These are phyloP conservation scores for Botrytis deweyae DNA, from an alignment of 2,329 filamentous ascomycete genomes.

Conservation along the genomic window DNA sequence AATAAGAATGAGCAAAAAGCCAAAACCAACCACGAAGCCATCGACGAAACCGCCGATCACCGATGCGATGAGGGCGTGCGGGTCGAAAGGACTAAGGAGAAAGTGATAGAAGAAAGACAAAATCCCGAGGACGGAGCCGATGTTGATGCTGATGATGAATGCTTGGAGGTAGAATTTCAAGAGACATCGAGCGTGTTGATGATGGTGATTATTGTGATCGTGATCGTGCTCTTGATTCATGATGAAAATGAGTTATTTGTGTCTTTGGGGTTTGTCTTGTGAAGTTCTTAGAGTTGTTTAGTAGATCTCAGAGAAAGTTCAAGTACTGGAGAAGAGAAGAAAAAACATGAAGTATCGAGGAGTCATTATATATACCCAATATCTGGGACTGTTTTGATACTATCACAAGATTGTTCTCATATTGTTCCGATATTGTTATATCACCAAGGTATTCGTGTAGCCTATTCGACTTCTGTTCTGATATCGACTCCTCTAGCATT, in stretches of 20 bases:
- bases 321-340: not conserved
- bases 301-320: not conserved
- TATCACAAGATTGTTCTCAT: not conserved
- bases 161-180: no score
- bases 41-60: no score
- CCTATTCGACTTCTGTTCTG: not conserved
- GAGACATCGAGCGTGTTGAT: no score
- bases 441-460: not conserved
- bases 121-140: not conserved
- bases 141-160: not conserved
- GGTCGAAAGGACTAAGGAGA: not conserved
- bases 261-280: not conserved
- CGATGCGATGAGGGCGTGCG: no score
- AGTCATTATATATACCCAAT: not conserved
- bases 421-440: not conserved
- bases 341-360: not conserved
- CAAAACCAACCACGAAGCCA: not conserved
- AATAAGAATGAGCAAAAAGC: not conserved
- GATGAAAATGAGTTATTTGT: not conserved
- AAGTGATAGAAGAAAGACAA: not conserved
- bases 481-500: not conserved
- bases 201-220: no score
- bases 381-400: not conserved
- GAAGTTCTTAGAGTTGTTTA: not conserved
- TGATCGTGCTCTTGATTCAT: not conserved